These are phyloP conservation scores for Thermothelomyces thermophilus DNA, from an alignment of 2,329 filamentous ascomycete genomes.

Conservation along the genomic window DNA sequence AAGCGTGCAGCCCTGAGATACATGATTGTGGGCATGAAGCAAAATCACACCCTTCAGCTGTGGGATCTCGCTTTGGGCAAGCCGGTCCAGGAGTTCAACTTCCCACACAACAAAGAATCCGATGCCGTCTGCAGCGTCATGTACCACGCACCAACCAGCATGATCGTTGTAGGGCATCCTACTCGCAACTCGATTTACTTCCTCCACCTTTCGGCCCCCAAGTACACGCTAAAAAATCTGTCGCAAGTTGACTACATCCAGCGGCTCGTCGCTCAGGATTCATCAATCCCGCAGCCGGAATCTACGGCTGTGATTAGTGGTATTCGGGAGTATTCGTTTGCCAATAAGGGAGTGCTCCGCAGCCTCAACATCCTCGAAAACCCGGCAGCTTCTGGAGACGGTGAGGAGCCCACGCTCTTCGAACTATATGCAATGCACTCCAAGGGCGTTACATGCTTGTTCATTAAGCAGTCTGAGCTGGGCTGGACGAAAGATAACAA, in stretches of 20 bases:
- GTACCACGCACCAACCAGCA: constrained; percentile 86
- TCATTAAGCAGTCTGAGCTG: constrained; percentile 79
- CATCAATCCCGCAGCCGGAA: constrained; percentile 73
- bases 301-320: constrained; percentile 97
- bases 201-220: constrained; percentile 87
- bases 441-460: constrained; percentile 85
- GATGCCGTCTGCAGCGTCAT: constrained; percentile 97
- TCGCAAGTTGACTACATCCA: constrained; percentile 85
- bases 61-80: constrained; percentile 96
- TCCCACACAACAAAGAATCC: constrained; percentile 91
- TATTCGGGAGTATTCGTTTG: constrained; percentile 89
- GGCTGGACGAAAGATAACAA: constrained; percentile 91
- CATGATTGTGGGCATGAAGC: constrained; percentile 95
- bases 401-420: constrained; percentile 70
- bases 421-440: constrained; percentile 98
- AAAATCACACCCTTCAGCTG: constrained; percentile 96
- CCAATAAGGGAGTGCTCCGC: constrained; percentile 75
- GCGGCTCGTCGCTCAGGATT: constrained; percentile 65
- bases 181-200: constrained; percentile 98
- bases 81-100: constrained; percentile 92
- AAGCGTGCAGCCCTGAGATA: constrained; percentile 88
- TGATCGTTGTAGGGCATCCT: constrained; percentile 91
- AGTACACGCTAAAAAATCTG: constrained; percentile 76
- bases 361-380: constrained; percentile 82
- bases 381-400: constrained; percentile 55